A percentile compares a stretch with the other conserved stretches of the same genome.
Evolutionary conservation across 2,329 filamentous ascomycete genomes (phyloP).

Genomic region (Phaeosphaeriaceae sp.): DNA sequence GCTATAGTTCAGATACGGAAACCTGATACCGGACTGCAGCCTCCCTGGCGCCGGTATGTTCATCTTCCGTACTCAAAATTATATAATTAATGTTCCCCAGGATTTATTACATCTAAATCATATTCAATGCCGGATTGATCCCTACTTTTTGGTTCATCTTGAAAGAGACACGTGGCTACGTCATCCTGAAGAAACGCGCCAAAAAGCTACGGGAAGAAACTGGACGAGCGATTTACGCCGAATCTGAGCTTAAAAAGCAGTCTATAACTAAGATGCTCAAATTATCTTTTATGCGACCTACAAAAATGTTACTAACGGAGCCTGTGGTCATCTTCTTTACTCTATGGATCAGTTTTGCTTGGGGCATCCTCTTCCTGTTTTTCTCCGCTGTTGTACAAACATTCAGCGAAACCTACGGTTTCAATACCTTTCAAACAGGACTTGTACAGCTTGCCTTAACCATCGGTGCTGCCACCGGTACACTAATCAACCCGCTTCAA

Average conservation of each 20-base stretch:
- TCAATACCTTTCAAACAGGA: constrained; percentile 42
- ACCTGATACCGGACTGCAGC: constrained; percentile 22
- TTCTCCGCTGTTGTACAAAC: constrained; percentile 51
- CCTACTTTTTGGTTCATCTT: constrained; percentile 53
- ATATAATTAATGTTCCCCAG: constrained; percentile 21
- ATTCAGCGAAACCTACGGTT: constrained; percentile 48
- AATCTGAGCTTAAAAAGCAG: constrained; percentile 33
- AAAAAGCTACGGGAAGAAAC: constrained; percentile 48
- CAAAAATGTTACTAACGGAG: constrained; percentile 51
- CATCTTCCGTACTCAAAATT: neutral
- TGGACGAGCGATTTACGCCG: constrained; percentile 36
- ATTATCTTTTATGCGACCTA: constrained; percentile 50
- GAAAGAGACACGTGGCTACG: constrained; percentile 51
- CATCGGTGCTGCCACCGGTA: constrained; percentile 51
- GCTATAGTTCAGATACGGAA: constrained; percentile 49
- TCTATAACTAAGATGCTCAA: constrained; percentile 35
- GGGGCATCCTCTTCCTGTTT: constrained; percentile 54
- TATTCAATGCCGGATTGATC: constrained; percentile 51
- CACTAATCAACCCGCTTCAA: constrained; percentile 49
- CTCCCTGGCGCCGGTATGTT: constrained; percentile 49
- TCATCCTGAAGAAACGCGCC: constrained; percentile 51
- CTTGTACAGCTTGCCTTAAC: constrained; percentile 52
- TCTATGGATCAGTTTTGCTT: constrained; percentile 53
- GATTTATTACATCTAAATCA: constrained; percentile 55
- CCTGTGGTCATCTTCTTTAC: constrained; percentile 54